These are phyloP conservation scores for Ophiobolus disseminans DNA, from an alignment of 2,329 filamentous ascomycete species.

Conservation along the genomic window DNA sequence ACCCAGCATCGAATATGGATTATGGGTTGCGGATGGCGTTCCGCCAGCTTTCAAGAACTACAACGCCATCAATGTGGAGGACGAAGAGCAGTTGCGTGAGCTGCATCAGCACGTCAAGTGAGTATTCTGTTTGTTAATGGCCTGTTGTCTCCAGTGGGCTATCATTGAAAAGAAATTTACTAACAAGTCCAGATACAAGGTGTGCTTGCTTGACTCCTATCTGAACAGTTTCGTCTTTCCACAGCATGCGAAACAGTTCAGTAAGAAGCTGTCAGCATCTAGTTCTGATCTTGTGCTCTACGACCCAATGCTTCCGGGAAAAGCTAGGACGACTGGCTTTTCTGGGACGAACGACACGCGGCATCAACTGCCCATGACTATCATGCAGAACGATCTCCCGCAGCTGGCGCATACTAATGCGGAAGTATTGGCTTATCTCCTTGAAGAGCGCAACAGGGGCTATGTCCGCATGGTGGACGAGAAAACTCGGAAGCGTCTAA, in stretches of 20 bases:
- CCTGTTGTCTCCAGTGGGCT: slow-evolving; percentile 13
- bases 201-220: slow-evolving; percentile 68
- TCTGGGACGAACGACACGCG: slow-evolving; percentile 74
- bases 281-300: slow-evolving; percentile 71
- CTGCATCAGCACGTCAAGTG: slow-evolving; percentile 45
- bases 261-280: slow-evolving; percentile 67
- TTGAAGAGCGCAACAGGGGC: slow-evolving; percentile 59
- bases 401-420: slow-evolving; percentile 67
- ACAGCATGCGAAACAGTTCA: slow-evolving; percentile 68
- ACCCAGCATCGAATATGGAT: slow-evolving; percentile 63
- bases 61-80: slow-evolving; percentile 66
- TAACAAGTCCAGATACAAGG: slow-evolving; percentile 55
- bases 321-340: slow-evolving; percentile 70
- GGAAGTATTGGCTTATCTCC: slow-evolving; percentile 66
- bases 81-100: slow-evolving; percentile 56
- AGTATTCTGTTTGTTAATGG: background rate
- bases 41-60: slow-evolving; percentile 59
- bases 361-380: slow-evolving; percentile 65
- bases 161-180: no score
- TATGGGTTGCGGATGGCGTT: slow-evolving; percentile 56
- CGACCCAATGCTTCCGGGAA: slow-evolving; percentile 11
- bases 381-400: slow-evolving; percentile 67
- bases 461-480: slow-evolving; percentile 52
- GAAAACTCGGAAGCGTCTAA: slow-evolving; percentile 48
- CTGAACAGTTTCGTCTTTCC: slow-evolving; percentile 71